phyloP scores from a whole-genome alignment of 2,329 filamentous ascomycete genomes.

The Exophiala oligosperma region DNA sequence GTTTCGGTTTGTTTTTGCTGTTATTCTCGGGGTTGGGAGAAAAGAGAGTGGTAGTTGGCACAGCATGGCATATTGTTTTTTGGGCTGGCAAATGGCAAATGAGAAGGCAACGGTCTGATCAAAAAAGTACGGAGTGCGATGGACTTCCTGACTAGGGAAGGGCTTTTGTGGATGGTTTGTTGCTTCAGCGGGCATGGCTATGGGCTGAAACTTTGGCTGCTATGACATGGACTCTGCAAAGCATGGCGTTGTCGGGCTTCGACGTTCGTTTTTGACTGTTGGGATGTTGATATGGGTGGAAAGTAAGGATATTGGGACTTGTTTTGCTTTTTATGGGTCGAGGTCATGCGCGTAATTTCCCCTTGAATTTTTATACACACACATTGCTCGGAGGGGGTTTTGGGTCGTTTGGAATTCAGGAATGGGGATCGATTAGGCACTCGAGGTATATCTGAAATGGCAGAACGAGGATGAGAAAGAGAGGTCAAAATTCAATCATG shows the following conservation, averaged over 20 bases:
- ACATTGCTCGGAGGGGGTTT: too few species aligned
- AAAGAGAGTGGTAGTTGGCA: background rate
- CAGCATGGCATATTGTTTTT: background rate
- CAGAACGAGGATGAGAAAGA: too few species aligned
- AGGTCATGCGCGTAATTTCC: too few species aligned
- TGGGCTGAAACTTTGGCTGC: constrained; percentile 12
- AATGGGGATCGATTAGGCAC: too few species aligned
- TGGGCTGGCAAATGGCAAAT: background rate
- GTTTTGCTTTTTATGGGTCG: background rate
- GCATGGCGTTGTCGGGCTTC: constrained; percentile 13
- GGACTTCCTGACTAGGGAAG: background rate
- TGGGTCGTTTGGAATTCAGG: too few species aligned
- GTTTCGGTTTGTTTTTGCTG: background rate
- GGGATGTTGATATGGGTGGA: background rate
- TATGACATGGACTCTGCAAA: constrained; percentile 16
- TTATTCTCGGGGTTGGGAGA: background rate
- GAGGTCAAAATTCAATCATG: too few species aligned
- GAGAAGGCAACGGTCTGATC: background rate
- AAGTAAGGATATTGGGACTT: background rate
- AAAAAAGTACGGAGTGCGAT: background rate
- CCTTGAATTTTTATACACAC: too few species aligned
- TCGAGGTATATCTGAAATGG: too few species aligned
- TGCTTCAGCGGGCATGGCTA: constrained; percentile 16
- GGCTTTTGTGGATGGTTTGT: background rate
- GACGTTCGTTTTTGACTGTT: background rate